Percentiles rank a stretch among this genome's conserved stretches.
Conservation (phyloP, 495 filamentous ascomycete genomes). For the Hypoxylon lenormandii region DNA sequence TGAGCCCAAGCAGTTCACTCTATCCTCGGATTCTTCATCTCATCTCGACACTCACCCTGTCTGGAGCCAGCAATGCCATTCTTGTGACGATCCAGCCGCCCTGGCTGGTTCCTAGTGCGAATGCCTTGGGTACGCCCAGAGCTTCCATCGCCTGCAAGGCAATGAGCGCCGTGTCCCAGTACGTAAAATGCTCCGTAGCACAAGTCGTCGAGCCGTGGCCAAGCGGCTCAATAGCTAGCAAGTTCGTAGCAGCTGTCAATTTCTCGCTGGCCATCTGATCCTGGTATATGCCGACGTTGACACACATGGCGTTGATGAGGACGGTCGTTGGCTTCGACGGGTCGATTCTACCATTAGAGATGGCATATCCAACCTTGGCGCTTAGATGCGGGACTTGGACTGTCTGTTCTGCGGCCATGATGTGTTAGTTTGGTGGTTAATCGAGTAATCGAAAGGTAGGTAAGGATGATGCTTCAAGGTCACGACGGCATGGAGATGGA, state of each 20-base stretch:
- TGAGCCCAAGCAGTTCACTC: neutral
- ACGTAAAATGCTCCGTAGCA: conserved; percentile 62
- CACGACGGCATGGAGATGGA: too few species aligned
- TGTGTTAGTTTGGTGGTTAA: neutral
- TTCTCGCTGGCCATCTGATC: conserved; percentile 59
- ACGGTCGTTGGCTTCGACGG: conserved; percentile 68
- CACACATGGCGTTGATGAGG: conserved; percentile 71
- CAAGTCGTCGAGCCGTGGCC: conserved; percentile 64
- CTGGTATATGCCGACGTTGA: conserved; percentile 65
- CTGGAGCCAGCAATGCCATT: conserved; percentile 71
- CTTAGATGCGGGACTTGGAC: conserved; percentile 66
- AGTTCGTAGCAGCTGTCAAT: conserved; percentile 62
- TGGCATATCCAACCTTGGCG: conserved; percentile 65
- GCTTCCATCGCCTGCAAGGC: conserved; percentile 61
- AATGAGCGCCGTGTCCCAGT: conserved; percentile 67
- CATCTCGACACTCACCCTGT: conserved; percentile 57
- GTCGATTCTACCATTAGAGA: conserved; percentile 61
- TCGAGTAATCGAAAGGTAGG: too few species aligned
- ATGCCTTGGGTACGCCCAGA: conserved; percentile 67
- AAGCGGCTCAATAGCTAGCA: conserved; percentile 68
- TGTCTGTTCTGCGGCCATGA: conserved; percentile 48
- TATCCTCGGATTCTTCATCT: neutral
- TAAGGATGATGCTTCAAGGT: too few species aligned
- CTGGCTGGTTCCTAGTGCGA: conserved; percentile 71
- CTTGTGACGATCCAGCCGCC: conserved; percentile 71